A percentile compares a stretch with the other conserved stretches of the same genome.
These are phyloP conservation scores for Jackrogersella minutella DNA, from an alignment of 495 filamentous ascomycete genomes.

Conservation along the genomic window DNA sequence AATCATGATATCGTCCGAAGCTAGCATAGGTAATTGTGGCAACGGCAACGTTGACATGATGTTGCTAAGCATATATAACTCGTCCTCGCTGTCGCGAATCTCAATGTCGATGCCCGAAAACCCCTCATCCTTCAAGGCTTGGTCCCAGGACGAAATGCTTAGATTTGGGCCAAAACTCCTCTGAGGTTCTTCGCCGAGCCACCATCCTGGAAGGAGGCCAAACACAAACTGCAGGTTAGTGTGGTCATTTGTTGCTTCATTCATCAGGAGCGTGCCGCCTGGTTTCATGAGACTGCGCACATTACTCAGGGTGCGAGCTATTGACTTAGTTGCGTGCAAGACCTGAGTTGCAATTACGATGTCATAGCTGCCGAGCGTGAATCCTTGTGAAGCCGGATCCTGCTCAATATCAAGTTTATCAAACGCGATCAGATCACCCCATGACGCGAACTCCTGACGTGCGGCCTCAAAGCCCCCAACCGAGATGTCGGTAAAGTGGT, in stretches of 20 bases:
- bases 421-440: conserved; percentile 38
- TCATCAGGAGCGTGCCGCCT: conserved; percentile 55
- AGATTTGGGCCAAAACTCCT: neutral
- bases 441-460: neutral
- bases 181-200: conserved; percentile 34
- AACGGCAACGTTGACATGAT: neutral
- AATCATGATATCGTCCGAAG: neutral
- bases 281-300: conserved; percentile 54
- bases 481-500: conserved; percentile 59
- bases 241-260: conserved; percentile 48
- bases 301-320: conserved; percentile 50
- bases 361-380: conserved; percentile 52
- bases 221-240: conserved; percentile 45
- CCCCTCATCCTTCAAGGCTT: neutral
- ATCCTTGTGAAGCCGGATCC: conserved; percentile 51
- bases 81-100: neutral
- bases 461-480: conserved; percentile 46
- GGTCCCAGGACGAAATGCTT: neutral
- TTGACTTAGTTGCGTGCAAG: conserved; percentile 54
- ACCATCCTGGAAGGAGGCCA: conserved; percentile 56
- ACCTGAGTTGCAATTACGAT: conserved; percentile 51
- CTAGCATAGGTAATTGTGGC: neutral
- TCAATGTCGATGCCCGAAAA: neutral
- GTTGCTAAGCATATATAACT: neutral
- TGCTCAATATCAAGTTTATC: conserved; percentile 53